These are phyloP conservation scores for Neophaeococcomyces mojaviensis DNA, from an alignment of 2,329 filamentous ascomycete species.

Conservation along the genomic window DNA sequence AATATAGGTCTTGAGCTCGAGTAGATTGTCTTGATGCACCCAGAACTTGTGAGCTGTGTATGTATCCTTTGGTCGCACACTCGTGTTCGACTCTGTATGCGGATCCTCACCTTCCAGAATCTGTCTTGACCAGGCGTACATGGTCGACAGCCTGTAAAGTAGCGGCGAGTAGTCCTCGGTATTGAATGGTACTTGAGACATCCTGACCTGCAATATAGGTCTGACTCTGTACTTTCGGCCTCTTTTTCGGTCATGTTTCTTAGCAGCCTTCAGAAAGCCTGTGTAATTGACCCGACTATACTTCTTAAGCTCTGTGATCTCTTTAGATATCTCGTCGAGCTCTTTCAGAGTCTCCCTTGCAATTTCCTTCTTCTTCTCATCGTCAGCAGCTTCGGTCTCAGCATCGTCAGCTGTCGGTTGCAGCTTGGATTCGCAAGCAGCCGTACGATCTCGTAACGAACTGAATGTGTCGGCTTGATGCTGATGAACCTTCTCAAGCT, in stretches of 20 bases:
- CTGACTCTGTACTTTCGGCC: conserved; percentile 80
- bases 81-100: conserved; percentile 38
- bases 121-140: conserved; percentile 92
- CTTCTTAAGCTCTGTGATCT: conserved; percentile 87
- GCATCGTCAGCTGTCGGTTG: conserved; percentile 42
- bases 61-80: conserved; percentile 45
- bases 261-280: conserved; percentile 93
- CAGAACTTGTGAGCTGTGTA: conserved; percentile 93
- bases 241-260: conserved; percentile 96
- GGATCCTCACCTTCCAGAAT: conserved; percentile 58
- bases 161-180: conserved; percentile 88
- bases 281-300: conserved; percentile 97
- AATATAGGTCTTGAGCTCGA: conserved; percentile 95
- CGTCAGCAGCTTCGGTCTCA: conserved; percentile 28
- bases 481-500: conserved; percentile 86
- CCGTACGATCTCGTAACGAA: conserved; percentile 71
- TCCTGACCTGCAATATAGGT: conserved; percentile 81
- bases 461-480: conserved; percentile 81
- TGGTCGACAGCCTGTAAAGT: conserved; percentile 78
- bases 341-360: conserved; percentile 68
- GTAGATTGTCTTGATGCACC: conserved; percentile 89
- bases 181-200: conserved; percentile 88
- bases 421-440: conserved; percentile 59
- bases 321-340: conserved; percentile 79
- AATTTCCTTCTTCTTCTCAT: conserved; percentile 40